Conservation (phyloP, 306 rosid species). For the Trifolium pratense region DNA sequence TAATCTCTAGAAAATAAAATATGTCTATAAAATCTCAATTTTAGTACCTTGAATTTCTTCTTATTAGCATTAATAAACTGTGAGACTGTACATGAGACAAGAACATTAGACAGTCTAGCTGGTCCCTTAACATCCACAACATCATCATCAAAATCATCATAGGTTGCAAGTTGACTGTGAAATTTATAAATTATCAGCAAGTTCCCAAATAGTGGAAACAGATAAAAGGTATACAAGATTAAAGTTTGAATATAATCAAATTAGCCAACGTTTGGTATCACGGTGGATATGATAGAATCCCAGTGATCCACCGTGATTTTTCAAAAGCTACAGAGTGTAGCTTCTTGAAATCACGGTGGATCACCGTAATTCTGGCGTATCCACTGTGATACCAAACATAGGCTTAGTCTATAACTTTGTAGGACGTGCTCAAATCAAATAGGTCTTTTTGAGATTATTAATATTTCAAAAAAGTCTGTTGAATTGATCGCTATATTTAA, state of each 20-base stretch:
- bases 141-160: conserved; percentile 82
- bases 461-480: background rate
- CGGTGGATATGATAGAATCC: no score
- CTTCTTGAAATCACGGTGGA: no score
- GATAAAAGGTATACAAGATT: background rate
- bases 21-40: conserved; percentile 7
- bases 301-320: no score
- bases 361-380: no score
- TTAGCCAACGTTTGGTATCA: no score
- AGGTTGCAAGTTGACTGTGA: conserved; percentile 69
- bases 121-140: conserved; percentile 46
- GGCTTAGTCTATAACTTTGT: background rate
- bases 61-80: conserved; percentile 45
- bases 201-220: conserved; percentile 35
- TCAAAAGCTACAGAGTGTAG: no score
- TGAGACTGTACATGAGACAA: conserved; percentile 51
- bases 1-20: background rate
- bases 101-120: conserved; percentile 40
- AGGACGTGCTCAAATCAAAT: background rate
- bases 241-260: background rate
- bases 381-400: no score
- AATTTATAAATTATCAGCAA: conserved; percentile 38
- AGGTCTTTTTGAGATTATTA: background rate
- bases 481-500: background rate
- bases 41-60: conserved; percentile 68